phyloP scores from a whole-genome alignment of 192 early-diverging fungal genomes.

The Paraglomus brasilianum region DNA sequence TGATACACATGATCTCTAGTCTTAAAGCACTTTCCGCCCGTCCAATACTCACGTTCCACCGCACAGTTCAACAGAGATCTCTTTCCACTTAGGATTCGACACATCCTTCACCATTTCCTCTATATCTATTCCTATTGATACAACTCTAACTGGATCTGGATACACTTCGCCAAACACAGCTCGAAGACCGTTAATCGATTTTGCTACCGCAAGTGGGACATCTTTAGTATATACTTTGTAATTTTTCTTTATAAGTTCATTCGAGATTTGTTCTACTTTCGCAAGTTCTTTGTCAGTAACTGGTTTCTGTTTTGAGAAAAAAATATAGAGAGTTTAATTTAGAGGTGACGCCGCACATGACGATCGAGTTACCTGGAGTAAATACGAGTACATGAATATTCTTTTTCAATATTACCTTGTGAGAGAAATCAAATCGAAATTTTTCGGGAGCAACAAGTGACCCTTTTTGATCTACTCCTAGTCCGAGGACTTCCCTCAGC shows the following conservation, averaged over 20 bases:
- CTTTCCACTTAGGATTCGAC: constrained; percentile 75
- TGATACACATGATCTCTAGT: too few relatives aligned
- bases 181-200: constrained; percentile 86
- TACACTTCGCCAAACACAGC: constrained; percentile 98
- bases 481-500: constrained; percentile 81
- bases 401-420: constrained; percentile 54
- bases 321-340: neutral
- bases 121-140: constrained; percentile 86
- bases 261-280: constrained; percentile 75
- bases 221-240: constrained; percentile 78
- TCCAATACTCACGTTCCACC: constrained; percentile 77
- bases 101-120: constrained; percentile 83
- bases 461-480: constrained; percentile 86
- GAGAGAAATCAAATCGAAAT: constrained; percentile 93
- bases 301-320: constrained; percentile 40
- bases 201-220: constrained; percentile 77
- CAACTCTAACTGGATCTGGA: constrained; percentile 96
- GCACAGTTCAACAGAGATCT: constrained; percentile 93
- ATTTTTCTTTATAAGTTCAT: constrained; percentile 74
- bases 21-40: neutral
- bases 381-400: constrained; percentile 15
- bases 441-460: constrained; percentile 95
- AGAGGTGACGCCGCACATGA: too few relatives aligned
- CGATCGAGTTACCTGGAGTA: constrained; percentile 22
- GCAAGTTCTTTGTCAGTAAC: constrained; percentile 67